Base-by-base conservation (phyloP, 345 rosid genomes). In the Linum lewisii region DNA sequence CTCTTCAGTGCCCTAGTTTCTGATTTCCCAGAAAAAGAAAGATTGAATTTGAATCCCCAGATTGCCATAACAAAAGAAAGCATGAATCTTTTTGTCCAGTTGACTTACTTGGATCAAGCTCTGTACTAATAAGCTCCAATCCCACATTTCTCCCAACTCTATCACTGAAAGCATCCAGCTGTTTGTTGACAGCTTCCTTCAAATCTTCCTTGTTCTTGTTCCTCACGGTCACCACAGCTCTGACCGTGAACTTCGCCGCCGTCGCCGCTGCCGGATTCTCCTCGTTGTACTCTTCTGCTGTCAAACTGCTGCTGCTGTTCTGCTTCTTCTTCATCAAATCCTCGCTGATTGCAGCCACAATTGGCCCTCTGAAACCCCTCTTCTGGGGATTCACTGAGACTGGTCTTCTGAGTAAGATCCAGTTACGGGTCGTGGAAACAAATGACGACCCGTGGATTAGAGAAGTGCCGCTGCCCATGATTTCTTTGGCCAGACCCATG, bases 121-220 rank as follows among this genome's bases (percentile, higher is more conserved):
- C 81, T 2, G 80, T 84, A 75, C 96, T 85, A 57, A 90, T 63
- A 59, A 93, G 94, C 80, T 87, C 82, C 79, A 93, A 76, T 15
- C 79, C 85, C 22, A 93, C 86, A 62, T 85, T 93, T 72, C 86
- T 69, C 21, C 99, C 97, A 61, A 93, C 73, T 69, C 66, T 79
- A 45, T 93, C 99, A 23, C 87, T 71, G 10, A 87, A 61, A 60
- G 86, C 77, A 71, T 93, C 97, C 58, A 82, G 74, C 21, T 82
- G 95, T 63, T 84, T 90, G 14, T 83, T 82, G 54, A 93, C 15
- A 55, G 85, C 80, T 60, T 84, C 95, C 54, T 82, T 84, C 2
- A 87, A 71, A 64, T 90, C 96, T 63, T 85, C 96, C 64, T 87
- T 93, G 76, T 74, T 70, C 76, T 82, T 93, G 65, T 81, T 88